A percentile compares a stretch with the other conserved stretches of the same genome.
These are phyloP conservation scores for Salix viminalis DNA, from an alignment of 345 rosid genomes.

Conservation along the genomic window DNA sequence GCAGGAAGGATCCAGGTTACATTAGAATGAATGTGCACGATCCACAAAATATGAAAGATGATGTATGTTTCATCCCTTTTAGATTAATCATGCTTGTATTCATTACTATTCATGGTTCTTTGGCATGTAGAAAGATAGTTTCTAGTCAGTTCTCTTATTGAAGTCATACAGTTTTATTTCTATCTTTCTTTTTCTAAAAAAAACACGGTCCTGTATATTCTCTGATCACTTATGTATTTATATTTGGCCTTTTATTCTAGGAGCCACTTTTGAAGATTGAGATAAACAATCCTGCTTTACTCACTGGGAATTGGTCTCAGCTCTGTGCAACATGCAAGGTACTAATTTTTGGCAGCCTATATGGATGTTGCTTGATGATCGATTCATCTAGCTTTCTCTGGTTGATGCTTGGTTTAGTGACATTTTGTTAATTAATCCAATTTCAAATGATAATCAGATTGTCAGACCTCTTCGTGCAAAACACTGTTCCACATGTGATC, in stretches of 20 bases:
- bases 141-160: not conserved
- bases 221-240: not conserved
- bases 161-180: not conserved
- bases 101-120: not conserved
- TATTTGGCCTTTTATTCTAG: conserved; percentile 30
- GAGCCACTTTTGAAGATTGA: conserved; percentile 90
- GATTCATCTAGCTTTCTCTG: conserved; percentile 9
- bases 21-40: conserved; percentile 76
- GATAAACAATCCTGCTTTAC: conserved; percentile 85
- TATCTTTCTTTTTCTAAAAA: not conserved
- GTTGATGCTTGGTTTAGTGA: not conserved
- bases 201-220: not conserved
- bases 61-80: conserved; percentile 46
- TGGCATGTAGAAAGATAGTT: not conserved
- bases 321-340: conserved; percentile 99
- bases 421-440: not conserved
- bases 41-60: conserved; percentile 85
- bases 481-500: conserved; percentile 92
- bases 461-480: conserved; percentile 96
- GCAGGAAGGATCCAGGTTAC: conserved; percentile 96
- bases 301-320: conserved; percentile 96
- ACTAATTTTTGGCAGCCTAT: conserved; percentile 11
- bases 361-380: not conserved
- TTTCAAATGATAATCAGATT: conserved; percentile 44
- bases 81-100: not conserved